These are phyloP conservation scores for Lasiosphaeria ovina DNA, from an alignment of 495 filamentous ascomycete species.

Conservation along the genomic window DNA sequence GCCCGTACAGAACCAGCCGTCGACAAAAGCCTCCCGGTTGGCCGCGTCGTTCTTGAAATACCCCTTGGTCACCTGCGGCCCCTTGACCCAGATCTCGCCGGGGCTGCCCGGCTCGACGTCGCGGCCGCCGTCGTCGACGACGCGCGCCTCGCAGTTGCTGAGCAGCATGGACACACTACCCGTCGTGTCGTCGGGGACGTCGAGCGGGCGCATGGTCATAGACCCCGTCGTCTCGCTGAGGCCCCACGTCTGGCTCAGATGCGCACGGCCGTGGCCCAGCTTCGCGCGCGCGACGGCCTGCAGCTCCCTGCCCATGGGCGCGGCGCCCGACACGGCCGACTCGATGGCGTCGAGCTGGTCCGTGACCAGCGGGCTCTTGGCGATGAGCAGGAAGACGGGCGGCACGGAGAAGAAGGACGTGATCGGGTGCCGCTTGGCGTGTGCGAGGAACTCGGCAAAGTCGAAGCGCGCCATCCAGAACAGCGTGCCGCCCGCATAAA, in stretches of 20 bases:
- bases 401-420: constrained; percentile 52
- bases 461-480: constrained; percentile 54
- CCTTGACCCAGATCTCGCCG: constrained; percentile 37
- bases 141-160: constrained; percentile 53
- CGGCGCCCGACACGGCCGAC: constrained; percentile 29
- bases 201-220: constrained; percentile 26
- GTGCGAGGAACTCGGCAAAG: constrained; percentile 42
- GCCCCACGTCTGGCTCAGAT: constrained; percentile 68
- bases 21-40: constrained; percentile 55
- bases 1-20: constrained; percentile 70
- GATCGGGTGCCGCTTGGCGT: constrained; percentile 42
- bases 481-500: constrained; percentile 41
- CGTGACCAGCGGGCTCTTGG: constrained; percentile 47
- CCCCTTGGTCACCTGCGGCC: constrained; percentile 63
- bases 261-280: constrained; percentile 37
- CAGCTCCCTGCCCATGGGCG: constrained; percentile 40
- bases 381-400: constrained; percentile 50
- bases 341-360: constrained; percentile 40
- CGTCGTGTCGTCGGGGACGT: constrained; percentile 17
- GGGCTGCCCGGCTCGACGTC: constrained; percentile 39
- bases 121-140: constrained; percentile 44
- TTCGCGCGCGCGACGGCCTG: constrained; percentile 30
- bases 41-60: constrained; percentile 65
- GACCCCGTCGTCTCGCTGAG: constrained; percentile 59
- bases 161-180: constrained; percentile 39